phyloP scores from a whole-genome alignment of 1,284 basidiomycete species.

The Boletellus dicymbophilus region DNA sequence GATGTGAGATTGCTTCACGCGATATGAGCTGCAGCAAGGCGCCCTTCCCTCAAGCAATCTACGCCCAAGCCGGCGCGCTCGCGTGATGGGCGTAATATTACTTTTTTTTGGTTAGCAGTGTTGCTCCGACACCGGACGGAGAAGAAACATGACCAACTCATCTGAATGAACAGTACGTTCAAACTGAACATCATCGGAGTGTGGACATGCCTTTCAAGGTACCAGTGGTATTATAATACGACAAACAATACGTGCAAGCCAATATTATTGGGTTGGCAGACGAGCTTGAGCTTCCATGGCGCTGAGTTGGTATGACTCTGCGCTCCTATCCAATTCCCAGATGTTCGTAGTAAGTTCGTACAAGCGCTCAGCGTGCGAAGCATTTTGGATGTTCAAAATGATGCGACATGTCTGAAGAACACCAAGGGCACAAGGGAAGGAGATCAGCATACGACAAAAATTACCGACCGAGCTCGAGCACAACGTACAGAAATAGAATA shows the following conservation, averaged over 20 bases:
- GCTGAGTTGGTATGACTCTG: constrained; percentile 20
- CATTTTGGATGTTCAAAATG: constrained; percentile 24
- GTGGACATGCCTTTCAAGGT: no score
- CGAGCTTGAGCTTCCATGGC: not conserved
- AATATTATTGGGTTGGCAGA: not conserved
- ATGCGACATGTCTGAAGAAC: constrained; percentile 17
- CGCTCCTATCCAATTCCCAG: constrained; percentile 12
- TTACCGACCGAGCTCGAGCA: not conserved
- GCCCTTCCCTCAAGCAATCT: no score
- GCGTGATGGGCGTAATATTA: no score
- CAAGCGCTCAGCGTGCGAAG: not conserved
- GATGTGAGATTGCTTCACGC: no score
- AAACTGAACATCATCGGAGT: no score
- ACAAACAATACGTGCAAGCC: not conserved
- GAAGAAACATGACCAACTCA: no score
- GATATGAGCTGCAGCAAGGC: no score
- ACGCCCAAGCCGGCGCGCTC: no score
- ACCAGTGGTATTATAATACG: no score
- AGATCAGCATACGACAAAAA: not conserved
- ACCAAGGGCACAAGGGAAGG: not conserved
- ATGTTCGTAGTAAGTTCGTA: constrained; percentile 19
- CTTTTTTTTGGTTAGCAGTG: no score
- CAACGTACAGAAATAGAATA: constrained; percentile 19
- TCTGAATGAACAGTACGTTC: no score
- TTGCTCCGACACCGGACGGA: no score